Evolutionary conservation across 768 basidiomycete species (phyloP), one percentile per base, ranked within the genome.

Genomic region (Leucosporidium scottii): DNA sequence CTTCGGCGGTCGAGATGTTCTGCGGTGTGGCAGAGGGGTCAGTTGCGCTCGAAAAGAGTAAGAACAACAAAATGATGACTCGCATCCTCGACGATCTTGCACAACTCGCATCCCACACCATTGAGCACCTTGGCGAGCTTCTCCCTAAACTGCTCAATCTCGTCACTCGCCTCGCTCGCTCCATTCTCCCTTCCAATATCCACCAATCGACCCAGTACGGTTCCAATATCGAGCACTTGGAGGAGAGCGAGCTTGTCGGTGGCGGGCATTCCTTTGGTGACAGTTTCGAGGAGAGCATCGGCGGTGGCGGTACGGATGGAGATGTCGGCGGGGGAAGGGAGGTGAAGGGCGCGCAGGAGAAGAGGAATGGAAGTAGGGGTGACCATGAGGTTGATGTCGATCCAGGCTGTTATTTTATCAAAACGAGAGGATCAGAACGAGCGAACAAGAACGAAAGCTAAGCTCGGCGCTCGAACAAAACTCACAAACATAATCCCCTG

Each of bases 311-410:
- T 80, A 36, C 92, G 89, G 73, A 98, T 86, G 4, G 88, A 83
- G 34, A 91, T 78, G 30, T 72, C 66, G 31, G 70, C 48, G 13
- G 67, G 57, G 17, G 87, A 86, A 0, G 84, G 79, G 75, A 93
- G 88, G 21, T 87, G 87, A 49, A 98, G 84, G 50, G 96, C 82
- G 48, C 82, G 84, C 77, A 93, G 92, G 54, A 96, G 83, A 47
- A 98, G 80, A 8, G 88, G 86, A 44, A 98, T 85, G 3, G 93
- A 91, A 20, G 84, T 85, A 18, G 89, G 90, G 2, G 93, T 97
- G 67, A 99, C 88, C 18, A 96, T 93, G 70, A 98, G 81, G 75
- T 91, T 92, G 73, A 99, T 93, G 76, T 99, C 96, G 73, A 98
- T 89, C 96, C 96, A 99, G 20, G 92, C 94, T 96, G 74, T 1